Evolutionary conservation across 495 filamentous ascomycete genomes (phyloP).

Genomic region (Neurospora sp.): DNA sequence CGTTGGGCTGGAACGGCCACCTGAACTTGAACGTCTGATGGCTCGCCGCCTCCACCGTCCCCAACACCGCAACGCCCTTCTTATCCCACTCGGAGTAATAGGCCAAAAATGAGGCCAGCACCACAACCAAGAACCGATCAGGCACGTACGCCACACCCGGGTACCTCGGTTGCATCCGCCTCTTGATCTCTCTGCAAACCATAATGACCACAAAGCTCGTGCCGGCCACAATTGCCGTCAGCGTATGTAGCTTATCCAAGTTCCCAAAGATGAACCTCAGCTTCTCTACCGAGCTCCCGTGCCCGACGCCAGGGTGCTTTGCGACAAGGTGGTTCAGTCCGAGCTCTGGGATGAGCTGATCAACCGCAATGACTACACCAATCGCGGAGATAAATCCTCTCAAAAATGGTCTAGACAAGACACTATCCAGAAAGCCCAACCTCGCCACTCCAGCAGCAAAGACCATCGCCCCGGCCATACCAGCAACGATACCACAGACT

Average conservation of each 20-base stretch:
- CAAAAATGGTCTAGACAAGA: constrained; percentile 84
- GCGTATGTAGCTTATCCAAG: constrained; percentile 49
- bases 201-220: constrained; percentile 84
- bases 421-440: constrained; percentile 90
- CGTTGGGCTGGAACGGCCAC: constrained; percentile 67
- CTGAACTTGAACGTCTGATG: constrained; percentile 65
- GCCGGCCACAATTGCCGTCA: constrained; percentile 66
- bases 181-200: constrained; percentile 72
- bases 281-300: constrained; percentile 81
- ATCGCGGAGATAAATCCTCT: constrained; percentile 95
- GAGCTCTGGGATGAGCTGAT: constrained; percentile 85
- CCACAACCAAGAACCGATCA: constrained; percentile 85
- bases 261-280: constrained; percentile 67
- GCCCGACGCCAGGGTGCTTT: constrained; percentile 47
- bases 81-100: constrained; percentile 73
- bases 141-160: constrained; percentile 81
- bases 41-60: constrained; percentile 59
- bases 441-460: constrained; percentile 71
- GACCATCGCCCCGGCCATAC: constrained; percentile 77
- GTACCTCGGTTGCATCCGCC: constrained; percentile 67
- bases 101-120: constrained; percentile 71
- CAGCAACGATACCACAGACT: constrained; percentile 82
- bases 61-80: constrained; percentile 72
- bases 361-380: constrained; percentile 89
- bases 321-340: constrained; percentile 59